phyloP scores from a whole-genome alignment of 306 rosid species.

The Sesbania bispinosa region DNA sequence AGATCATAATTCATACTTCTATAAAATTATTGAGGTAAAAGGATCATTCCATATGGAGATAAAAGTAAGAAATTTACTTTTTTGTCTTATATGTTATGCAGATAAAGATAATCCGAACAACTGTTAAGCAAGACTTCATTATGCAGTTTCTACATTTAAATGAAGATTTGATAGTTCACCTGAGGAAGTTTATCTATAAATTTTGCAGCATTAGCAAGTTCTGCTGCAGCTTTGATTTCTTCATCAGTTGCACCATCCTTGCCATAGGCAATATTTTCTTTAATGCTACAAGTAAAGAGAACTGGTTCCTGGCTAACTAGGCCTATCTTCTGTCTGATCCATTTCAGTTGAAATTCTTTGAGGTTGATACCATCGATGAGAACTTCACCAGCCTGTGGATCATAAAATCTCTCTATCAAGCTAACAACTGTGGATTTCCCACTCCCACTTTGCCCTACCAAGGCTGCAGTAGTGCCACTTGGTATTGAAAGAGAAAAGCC shows the following conservation, averaged over 20 bases:
- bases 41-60: background rate
- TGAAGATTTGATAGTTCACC: constrained; percentile 19
- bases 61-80: background rate
- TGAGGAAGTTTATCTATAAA: constrained; percentile 36
- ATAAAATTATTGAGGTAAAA: background rate
- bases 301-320: constrained; percentile 85
- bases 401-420: constrained; percentile 86
- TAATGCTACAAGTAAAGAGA: constrained; percentile 69
- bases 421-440: constrained; percentile 85
- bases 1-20: background rate
- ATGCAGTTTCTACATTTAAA: background rate
- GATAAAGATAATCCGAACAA: background rate
- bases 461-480: constrained; percentile 60
- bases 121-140: background rate
- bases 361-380: constrained; percentile 73
- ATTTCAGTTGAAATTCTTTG: constrained; percentile 64
- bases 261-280: constrained; percentile 75
- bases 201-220: constrained; percentile 33
- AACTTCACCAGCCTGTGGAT: constrained; percentile 69
- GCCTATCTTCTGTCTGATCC: constrained; percentile 81
- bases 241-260: constrained; percentile 57
- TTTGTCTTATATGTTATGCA: background rate
- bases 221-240: constrained; percentile 35
- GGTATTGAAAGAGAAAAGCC: constrained; percentile 50
- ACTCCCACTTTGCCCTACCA: constrained; percentile 92